These are phyloP conservation scores for Pythium biforme DNA, from an alignment of 352 stramenopile species.

Conservation along the genomic window DNA sequence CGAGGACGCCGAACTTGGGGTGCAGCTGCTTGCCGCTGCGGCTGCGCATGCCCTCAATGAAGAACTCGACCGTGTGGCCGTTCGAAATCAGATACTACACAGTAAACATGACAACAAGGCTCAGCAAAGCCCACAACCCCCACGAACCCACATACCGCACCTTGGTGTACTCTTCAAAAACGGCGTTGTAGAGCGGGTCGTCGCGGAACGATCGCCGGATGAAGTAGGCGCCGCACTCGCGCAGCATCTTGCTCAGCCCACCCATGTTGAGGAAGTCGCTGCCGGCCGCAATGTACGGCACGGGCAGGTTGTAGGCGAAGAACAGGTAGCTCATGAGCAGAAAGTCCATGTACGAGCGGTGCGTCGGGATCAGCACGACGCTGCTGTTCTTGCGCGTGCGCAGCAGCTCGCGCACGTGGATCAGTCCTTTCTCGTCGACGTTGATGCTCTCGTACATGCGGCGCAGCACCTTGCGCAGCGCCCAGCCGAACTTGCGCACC, in stretches of 20 bases:
- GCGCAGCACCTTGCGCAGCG: conserved; percentile 80
- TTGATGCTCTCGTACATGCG: conserved; percentile 88
- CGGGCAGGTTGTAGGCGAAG: conserved; percentile 86
- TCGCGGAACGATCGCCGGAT: conserved; percentile 78
- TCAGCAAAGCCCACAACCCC: not conserved
- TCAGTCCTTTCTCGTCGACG: conserved; percentile 77
- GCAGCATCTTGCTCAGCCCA: conserved; percentile 56
- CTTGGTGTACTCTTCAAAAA: conserved; percentile 83
- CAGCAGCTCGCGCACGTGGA: conserved; percentile 64
- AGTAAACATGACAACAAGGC: not conserved
- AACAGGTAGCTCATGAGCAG: conserved; percentile 86
- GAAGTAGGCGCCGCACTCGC: conserved; percentile 75
- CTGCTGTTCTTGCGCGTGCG: conserved; percentile 40
- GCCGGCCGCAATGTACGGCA: conserved; percentile 78
- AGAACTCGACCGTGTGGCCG: conserved; percentile 85
- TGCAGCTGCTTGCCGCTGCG: conserved; percentile 81
- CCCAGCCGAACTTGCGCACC: conserved; percentile 75
- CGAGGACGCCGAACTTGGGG: conserved; percentile 80
- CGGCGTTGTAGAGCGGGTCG: conserved; percentile 62
- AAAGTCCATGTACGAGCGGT: conserved; percentile 86
- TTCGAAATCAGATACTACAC: conserved; percentile 63
- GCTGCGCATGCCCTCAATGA: conserved; percentile 83
- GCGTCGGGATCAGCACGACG: conserved; percentile 82
- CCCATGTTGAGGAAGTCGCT: conserved; percentile 84
- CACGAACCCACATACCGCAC: conserved; percentile 16